Evolutionary conservation across 306 rosid genomes (phyloP).

Genomic region (Quercus aquifolioides): DNA sequence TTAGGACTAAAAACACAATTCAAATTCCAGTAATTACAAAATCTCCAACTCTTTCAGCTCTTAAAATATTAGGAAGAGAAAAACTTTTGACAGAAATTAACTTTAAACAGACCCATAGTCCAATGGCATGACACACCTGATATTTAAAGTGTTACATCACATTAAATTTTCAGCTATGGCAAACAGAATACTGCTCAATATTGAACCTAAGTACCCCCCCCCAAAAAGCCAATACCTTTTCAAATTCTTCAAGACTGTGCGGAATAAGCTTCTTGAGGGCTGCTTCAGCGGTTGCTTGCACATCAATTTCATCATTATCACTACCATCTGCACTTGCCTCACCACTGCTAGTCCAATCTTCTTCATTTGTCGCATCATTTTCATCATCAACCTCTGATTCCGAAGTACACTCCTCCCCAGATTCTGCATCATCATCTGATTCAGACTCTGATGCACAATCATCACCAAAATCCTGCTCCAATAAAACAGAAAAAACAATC

Average conservation of each 20-base stretch:
- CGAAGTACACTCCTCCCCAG: conserved; percentile 61
- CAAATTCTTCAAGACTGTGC: conserved; percentile 47
- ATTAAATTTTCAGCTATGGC: neutral
- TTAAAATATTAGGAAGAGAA: neutral
- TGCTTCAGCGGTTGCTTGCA: conserved; percentile 67
- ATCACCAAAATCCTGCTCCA: conserved; percentile 82
- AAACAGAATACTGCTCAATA: neutral
- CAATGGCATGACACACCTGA: neutral
- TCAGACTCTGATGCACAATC: conserved; percentile 69
- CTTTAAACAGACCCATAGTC: conserved; percentile 6
- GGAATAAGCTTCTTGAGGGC: conserved; percentile 84
- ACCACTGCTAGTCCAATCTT: conserved; percentile 77
- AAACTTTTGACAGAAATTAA: neutral
- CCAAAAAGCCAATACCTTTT: conserved; percentile 43
- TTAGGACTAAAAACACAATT: neutral
- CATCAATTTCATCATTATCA: conserved; percentile 75
- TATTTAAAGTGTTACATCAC: neutral
- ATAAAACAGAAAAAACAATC: conserved; percentile 12
- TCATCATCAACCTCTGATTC: conserved; percentile 85
- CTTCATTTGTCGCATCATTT: conserved; percentile 63
- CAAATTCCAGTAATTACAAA: neutral
- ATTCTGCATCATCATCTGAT: conserved; percentile 63
- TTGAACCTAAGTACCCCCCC: neutral
- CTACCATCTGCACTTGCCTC: conserved; percentile 73
- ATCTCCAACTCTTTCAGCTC: neutral